Evolutionary conservation across 305 asterid genomes (phyloP), one percentile per base, ranked within the genome.

Genomic region (Withania somnifera): DNA sequence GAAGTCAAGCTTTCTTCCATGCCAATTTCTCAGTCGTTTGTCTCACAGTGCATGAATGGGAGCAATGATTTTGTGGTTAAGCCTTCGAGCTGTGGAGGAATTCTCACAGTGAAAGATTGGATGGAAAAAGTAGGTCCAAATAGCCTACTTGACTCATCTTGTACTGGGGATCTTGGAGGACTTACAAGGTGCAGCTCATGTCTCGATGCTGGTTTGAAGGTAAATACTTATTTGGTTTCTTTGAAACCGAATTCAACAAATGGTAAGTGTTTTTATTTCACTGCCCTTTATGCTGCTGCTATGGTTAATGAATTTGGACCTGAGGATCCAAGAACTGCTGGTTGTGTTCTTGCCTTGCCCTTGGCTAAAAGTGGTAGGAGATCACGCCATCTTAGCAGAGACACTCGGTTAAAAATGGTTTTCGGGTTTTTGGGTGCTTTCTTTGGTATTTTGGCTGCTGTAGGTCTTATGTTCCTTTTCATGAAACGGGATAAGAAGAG

Each of bases 211-310:
- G 96, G 96, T 9, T 58, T 87, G 81, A 86, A 61, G 87, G 88
- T 86, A 71, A 92, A 84, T 78, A 86, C 93, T 7, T 58, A 84
- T 61, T 82, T 92, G 19, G 92, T 87, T 40, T 86, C 96, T 30
- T 81, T 82, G 54, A 73, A 87, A 57, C 92, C 88, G 28, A 90
- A 89, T 80, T 85, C 90, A 40, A 88, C 94, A 0, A 79, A n/a
- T 26, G 36, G 4, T 1, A 88, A 86, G 76, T 92, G 96, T 83
- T 90, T 90, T 84, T 90, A 76, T 83, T 90, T 87, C 32, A 78
- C 91, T 4, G 10, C 84, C 6, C 61, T 90, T 0, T 92, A 92
- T 60, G 97, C 91, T n/a, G 94, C 94, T 14, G 94, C 86, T 34
- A 51, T 90, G 28, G 91, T 82, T 68, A 90, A 86, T 38, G 88